phyloP scores from a whole-genome alignment of 1,284 basidiomycete genomes.

The Phlebopus sp. region DNA sequence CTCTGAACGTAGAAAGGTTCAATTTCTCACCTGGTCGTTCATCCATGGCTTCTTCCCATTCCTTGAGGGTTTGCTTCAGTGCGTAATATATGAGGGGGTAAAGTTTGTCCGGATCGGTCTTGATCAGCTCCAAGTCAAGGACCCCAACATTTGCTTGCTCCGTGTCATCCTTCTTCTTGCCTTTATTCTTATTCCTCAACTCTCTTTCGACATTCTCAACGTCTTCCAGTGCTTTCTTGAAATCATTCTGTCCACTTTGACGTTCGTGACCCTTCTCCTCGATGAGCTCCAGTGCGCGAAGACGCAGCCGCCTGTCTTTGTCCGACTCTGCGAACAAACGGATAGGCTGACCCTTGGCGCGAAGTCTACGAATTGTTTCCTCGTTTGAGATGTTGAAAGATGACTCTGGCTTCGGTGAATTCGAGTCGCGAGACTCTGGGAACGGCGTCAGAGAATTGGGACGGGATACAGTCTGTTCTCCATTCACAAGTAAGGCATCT shows the following conservation, averaged over 20 bases:
- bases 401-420: constrained; percentile 54
- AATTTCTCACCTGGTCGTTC: constrained; percentile 73
- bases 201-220: constrained; percentile 84
- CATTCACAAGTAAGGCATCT: constrained; percentile 38
- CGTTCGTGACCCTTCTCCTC: constrained; percentile 82
- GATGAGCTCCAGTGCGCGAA: constrained; percentile 92
- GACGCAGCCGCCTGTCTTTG: constrained; percentile 84
- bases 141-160: constrained; percentile 51
- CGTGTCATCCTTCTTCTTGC: constrained; percentile 61
- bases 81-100: constrained; percentile 98
- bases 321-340: constrained; percentile 94
- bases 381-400: constrained; percentile 91
- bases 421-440: constrained; percentile 32
- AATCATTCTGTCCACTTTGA: constrained; percentile 87
- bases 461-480: constrained; percentile 48
- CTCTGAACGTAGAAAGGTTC: not conserved
- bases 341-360: constrained; percentile 91
- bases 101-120: constrained; percentile 92
- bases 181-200: constrained; percentile 58
- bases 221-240: constrained; percentile 89
- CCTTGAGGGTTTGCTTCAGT: constrained; percentile 87
- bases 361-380: constrained; percentile 86
- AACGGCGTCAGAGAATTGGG: constrained; percentile 42
- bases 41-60: constrained; percentile 95
- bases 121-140: constrained; percentile 80